phyloP scores from a whole-genome alignment of 2,329 filamentous ascomycete species.

The Calonectria leucothoes region DNA sequence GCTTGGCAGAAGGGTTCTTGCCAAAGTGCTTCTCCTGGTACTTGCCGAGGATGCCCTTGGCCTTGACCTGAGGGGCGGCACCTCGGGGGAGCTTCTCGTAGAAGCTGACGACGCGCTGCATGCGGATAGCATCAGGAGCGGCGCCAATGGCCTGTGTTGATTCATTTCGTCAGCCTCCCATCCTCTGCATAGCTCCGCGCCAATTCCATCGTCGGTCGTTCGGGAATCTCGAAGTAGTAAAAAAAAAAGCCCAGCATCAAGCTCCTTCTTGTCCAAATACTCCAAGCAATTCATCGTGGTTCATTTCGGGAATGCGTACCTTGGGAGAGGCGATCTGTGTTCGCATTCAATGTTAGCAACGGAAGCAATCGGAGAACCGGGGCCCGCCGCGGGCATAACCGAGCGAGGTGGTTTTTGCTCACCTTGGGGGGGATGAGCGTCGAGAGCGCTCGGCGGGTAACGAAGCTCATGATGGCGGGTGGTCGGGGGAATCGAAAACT shows the following conservation, averaged over 20 bases:
- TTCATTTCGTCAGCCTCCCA: slow-evolving; percentile 49
- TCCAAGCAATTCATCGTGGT: slow-evolving; percentile 19
- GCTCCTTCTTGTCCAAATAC: slow-evolving; percentile 25
- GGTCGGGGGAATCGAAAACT: slow-evolving; percentile 40
- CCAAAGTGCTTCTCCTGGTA: slow-evolving; percentile 96
- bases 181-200: slow-evolving; percentile 15
- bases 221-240: slow-evolving; percentile 13
- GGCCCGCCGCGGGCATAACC: slow-evolving; percentile 37
- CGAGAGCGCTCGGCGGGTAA: slow-evolving; percentile 90
- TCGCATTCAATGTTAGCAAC: slow-evolving; percentile 51
- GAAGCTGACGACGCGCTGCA: slow-evolving; percentile 98
- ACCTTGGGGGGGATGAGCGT: slow-evolving; percentile 99
- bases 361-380: slow-evolving; percentile 43
- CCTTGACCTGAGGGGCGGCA: slow-evolving; percentile 83
- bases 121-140: slow-evolving; percentile 94
- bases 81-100: slow-evolving; percentile 98
- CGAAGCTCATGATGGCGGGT: slow-evolving; percentile 86
- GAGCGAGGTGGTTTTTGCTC: slow-evolving; percentile 47
- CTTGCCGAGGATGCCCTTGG: slow-evolving; percentile 84
- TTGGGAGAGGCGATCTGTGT: slow-evolving; percentile 82
- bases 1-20: slow-evolving; percentile 88
- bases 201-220: slow-evolving; percentile 26
- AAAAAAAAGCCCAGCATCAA: slow-evolving; percentile 23
- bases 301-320: slow-evolving; percentile 66
- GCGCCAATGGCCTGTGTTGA: slow-evolving; percentile 84